Percentiles rank a stretch among this genome's conserved stretches.
These are phyloP conservation scores for Circinella umbellata DNA, from an alignment of 371 early-diverging fungal species.

Conservation along the genomic window DNA sequence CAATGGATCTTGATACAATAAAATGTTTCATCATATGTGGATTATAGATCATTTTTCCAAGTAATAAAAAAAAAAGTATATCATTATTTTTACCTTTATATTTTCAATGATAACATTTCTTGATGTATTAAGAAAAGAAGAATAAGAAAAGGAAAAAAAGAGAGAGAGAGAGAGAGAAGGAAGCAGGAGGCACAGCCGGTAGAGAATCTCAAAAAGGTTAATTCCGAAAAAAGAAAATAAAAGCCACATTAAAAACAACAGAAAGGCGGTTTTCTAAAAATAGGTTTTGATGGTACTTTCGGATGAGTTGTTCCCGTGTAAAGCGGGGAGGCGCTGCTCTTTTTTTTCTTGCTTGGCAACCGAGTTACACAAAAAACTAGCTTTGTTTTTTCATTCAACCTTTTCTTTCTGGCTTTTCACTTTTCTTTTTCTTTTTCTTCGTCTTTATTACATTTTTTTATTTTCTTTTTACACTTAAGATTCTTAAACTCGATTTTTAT, in stretches of 20 bases:
- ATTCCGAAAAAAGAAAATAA: neutral
- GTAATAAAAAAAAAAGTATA: neutral
- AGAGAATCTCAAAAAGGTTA: too few species aligned
- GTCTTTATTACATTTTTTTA: neutral
- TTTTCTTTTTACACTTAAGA: neutral
- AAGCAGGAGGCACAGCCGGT: neutral
- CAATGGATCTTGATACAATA: slow-evolving; percentile 1
- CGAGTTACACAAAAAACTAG: slow-evolving; percentile 1
- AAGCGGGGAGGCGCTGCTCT: neutral
- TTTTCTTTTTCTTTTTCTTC: slow-evolving; percentile 4
- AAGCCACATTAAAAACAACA: slow-evolving; percentile 1
- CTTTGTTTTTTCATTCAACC: slow-evolving; percentile 6
- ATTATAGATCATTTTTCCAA: neutral
- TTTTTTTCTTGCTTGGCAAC: neutral
- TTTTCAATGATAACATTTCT: too few species aligned
- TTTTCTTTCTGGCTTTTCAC: neutral
- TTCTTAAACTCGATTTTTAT: too few species aligned
- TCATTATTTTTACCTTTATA: slow-evolving; percentile 4
- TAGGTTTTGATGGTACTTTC: neutral
- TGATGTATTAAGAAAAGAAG: neutral
- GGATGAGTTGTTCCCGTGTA: slow-evolving; percentile 5
- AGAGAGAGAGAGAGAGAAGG: neutral
- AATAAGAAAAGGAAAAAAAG: too few species aligned
- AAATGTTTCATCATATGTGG: slow-evolving; percentile 4
- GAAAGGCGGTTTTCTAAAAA: slow-evolving; percentile 4